phyloP scores from a whole-genome alignment of 2,329 filamentous ascomycete species.

The Nakataea oryzae region DNA sequence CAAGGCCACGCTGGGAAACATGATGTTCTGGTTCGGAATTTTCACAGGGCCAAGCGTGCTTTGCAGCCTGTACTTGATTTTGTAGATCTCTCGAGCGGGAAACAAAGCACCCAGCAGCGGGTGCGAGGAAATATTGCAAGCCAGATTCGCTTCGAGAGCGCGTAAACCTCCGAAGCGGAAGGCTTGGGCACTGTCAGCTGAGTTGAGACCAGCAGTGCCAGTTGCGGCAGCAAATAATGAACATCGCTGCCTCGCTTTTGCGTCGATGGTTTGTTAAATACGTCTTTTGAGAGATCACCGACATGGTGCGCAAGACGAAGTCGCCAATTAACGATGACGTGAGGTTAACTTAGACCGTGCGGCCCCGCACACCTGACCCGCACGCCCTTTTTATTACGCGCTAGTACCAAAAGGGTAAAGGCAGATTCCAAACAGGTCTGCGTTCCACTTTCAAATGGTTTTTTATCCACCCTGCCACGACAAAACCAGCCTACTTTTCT shows the following conservation, averaged over 20 bases:
- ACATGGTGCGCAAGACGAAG: no score
- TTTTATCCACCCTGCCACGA: not conserved
- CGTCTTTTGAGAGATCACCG: no score
- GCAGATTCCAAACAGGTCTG: not conserved
- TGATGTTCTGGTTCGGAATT: constrained; percentile 71
- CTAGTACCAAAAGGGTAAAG: not conserved
- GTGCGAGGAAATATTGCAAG: no score
- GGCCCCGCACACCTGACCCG: not conserved
- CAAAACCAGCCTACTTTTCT: not conserved
- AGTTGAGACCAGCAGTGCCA: no score
- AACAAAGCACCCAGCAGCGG: not conserved
- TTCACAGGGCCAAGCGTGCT: constrained; percentile 64
- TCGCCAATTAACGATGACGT: not conserved
- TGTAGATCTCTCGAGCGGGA: constrained; percentile 21
- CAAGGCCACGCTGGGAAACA: constrained; percentile 54
- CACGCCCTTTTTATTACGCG: not conserved
- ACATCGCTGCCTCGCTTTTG: no score
- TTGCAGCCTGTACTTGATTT: constrained; percentile 48
- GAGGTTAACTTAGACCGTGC: not conserved
- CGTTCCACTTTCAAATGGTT: not conserved
- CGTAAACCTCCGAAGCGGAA: no score
- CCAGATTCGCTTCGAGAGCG: no score
- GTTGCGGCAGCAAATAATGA: no score
- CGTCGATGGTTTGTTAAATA: no score
- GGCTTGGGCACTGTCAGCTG: no score